Base-by-base conservation (phyloP, 176 grass and related monocot species). In the Oryza punctata region DNA sequence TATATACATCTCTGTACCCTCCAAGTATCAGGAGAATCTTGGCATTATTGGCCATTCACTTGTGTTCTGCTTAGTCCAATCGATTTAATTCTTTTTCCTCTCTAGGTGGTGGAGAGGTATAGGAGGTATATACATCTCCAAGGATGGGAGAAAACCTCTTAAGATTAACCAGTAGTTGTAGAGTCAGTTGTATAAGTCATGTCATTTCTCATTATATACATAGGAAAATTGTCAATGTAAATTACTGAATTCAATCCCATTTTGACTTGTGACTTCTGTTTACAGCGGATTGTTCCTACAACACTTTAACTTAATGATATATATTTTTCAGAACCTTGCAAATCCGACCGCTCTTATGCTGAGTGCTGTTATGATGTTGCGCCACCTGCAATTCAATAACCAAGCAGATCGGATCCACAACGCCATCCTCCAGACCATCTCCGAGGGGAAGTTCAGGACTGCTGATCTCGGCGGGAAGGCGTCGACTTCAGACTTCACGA, bases 301-400 rank as follows among this genome's bases (percentile, higher is more conserved):
- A 44, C 75, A 40, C 70, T 45, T 14, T 11, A 2, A 57, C 50
- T 80, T n/a, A 46, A n/a, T 68, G 38, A 5, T 75, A 67, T 82
- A 67, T 82, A 78, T 16, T 44, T 77, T 65, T 23, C 87, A 98
- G 96, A 95, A 95, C 67, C 93, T 98, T 35, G 91, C 96, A 76
- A 98, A 98, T 79, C 93, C 96, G 4, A 98, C 96, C 49, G 96
- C 96, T 33, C 89, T 98, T 68, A 73, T 96, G 76, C 82, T 98
- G 27, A 98, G 96, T 88, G 79, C 93, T 83, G 96, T 98, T 78
- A 98, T 96, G 96, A 94, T 98, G 96, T 68, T 98, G 59, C 91
- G 93, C 32, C 96, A 98, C 73, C 66, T 98, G 82, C 83, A 94
- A 82, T 82, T 96, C 77, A 95, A 84, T 2, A 81, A 93, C 68